Conservation (phyloP, 129 eudicot genomes). For the Calendula officinalis region DNA sequence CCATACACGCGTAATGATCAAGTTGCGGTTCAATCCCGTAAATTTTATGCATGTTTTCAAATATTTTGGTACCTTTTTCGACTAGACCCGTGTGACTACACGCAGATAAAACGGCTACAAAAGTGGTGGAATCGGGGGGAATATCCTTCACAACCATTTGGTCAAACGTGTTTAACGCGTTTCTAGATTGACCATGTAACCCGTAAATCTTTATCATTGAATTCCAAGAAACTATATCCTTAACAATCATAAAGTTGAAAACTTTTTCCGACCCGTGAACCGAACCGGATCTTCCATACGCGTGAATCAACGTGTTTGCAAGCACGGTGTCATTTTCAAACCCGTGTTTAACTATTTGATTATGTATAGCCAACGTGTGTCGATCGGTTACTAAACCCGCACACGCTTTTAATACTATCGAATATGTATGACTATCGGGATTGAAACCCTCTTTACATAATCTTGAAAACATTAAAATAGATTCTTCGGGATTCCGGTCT, state of each 20-base stretch:
- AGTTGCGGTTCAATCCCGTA: slow-evolving; percentile 59
- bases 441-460: slow-evolving; percentile 38
- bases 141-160: slow-evolving; percentile 38
- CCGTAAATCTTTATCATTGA: slow-evolving; percentile 76
- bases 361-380: slow-evolving; percentile 50
- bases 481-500: slow-evolving; percentile 52
- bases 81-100: slow-evolving; percentile 84
- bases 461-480: slow-evolving; percentile 44
- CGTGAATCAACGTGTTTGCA: slow-evolving; percentile 66
- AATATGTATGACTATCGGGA: slow-evolving; percentile 55
- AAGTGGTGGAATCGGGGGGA: slow-evolving; percentile 61
- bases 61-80: slow-evolving; percentile 52
- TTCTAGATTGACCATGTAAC: slow-evolving; percentile 50
- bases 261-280: slow-evolving; percentile 42
- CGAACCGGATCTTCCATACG: slow-evolving; percentile 76
- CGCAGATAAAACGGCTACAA: slow-evolving; percentile 67
- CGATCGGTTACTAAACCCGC: slow-evolving; percentile 57
- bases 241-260: slow-evolving; percentile 40
- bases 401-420: slow-evolving; percentile 68
- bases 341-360: slow-evolving; percentile 48
- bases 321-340: slow-evolving; percentile 48
- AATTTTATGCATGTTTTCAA: slow-evolving; percentile 45
- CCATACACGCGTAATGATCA: slow-evolving; percentile 86
- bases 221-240: slow-evolving; percentile 78
- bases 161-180: slow-evolving; percentile 44